Conservation (phyloP, 768 basidiomycete genomes). For the Ephemerocybe angulata region DNA sequence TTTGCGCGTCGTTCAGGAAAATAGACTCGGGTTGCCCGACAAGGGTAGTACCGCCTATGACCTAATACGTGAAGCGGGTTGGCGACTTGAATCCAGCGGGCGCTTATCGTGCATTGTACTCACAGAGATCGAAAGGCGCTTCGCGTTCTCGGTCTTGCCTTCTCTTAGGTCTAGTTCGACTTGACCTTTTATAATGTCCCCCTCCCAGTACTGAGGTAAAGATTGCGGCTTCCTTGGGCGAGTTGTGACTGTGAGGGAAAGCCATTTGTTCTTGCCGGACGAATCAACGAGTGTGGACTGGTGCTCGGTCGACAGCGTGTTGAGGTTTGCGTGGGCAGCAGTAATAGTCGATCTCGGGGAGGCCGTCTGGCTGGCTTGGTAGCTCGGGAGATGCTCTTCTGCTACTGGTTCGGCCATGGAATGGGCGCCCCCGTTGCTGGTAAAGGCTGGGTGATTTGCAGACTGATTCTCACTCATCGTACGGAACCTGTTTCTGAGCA, state of each 20-base stretch:
- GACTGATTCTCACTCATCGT: too few species aligned
- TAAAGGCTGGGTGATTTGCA: neutral
- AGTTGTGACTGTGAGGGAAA: neutral
- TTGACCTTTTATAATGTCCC: slow-evolving; percentile 46
- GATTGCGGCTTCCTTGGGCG: neutral
- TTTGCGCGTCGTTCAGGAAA: slow-evolving; percentile 29
- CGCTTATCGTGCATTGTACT: slow-evolving; percentile 15
- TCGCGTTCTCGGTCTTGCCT: slow-evolving; percentile 38
- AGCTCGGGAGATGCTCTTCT: neutral
- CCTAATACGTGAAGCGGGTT: neutral
- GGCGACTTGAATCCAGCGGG: neutral
- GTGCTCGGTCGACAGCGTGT: neutral
- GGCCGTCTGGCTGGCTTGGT: neutral
- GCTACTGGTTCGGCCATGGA: neutral
- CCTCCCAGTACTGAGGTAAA: slow-evolving; percentile 44
- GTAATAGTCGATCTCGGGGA: neutral
- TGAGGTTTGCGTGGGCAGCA: too few species aligned
- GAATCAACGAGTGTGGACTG: neutral
- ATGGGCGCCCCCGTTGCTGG: neutral
- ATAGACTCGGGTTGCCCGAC: slow-evolving; percentile 61
- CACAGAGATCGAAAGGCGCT: slow-evolving; percentile 46
- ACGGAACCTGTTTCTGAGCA: too few species aligned
- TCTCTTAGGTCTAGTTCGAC: slow-evolving; percentile 44
- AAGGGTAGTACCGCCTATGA: slow-evolving; percentile 41
- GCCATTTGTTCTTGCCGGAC: slow-evolving; percentile 8